Base-by-base conservation (phyloP, 768 basidiomycete species). In the Boletus coccyginus region DNA sequence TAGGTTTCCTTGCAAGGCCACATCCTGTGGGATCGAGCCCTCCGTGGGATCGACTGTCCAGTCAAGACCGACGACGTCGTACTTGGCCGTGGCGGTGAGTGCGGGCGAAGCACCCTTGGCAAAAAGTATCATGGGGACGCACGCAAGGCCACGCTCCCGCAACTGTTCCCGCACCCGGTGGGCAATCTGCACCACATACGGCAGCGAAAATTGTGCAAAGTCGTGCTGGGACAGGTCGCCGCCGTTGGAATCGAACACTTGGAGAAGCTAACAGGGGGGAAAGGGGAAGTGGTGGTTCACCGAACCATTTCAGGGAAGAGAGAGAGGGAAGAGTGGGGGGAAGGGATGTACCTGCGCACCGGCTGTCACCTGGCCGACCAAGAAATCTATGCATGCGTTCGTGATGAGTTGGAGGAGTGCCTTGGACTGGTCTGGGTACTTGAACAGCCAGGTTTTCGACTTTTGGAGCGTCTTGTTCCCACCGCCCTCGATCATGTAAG, bases 401-500 rank as follows among this genome's bases (percentile, higher is more conserved):
- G 96, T 91, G 58, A 98, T 90, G 56, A 83, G 81, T 64, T 77
- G 68, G 29, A 99, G 74, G 27, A 99, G 78, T 16, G 79, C 81
- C 66, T 88, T 87, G 45, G 91, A 90, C 72, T 89, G 87, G 59
- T 88, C 82, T 1, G 95, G 94, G 67, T 93, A 83, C 66, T 86
- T 88, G 79, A 92, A 98, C 7, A 98, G 70, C 96, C 97, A 99
- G 0, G 88, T 85, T 75, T 99, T 99, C 36, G 85, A 83, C 72
- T 95, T 94, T 59, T 91, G 88, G 63, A 92, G 83, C 14, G 90
- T 91, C 74, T 94, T 94, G 72, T 84, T 91, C 10, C 90, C 90
- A 7, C 95, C 96, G 9, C 97, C 97, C 72, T 98, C 97, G 65
- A 97, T 82, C 97, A 99, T 99, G 71, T 98, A 99, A 21, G 88